Percentiles rank a stretch among this genome's conserved stretches.
phyloP scores from a whole-genome alignment of 2,329 filamentous ascomycete species.

The Diaporthe sp. region DNA sequence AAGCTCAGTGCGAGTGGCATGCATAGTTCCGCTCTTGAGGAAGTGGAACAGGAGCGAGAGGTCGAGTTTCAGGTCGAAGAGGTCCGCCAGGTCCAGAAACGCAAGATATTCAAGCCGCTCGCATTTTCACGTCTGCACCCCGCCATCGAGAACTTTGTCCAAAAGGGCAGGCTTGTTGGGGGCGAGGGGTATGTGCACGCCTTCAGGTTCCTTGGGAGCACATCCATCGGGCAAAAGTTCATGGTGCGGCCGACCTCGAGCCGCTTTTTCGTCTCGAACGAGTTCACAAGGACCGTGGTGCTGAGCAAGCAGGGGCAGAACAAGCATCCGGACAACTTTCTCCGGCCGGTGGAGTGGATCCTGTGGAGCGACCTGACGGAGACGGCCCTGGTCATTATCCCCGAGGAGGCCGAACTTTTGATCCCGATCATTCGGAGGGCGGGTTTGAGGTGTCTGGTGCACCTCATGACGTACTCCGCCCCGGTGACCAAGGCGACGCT shows the following conservation, averaged over 20 bases:
- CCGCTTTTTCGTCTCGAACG: conserved; percentile 50
- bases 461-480: conserved; percentile 68
- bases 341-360: conserved; percentile 69
- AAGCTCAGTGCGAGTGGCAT: conserved; percentile 50
- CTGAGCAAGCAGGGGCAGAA: conserved; percentile 39
- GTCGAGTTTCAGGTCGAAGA: conserved; percentile 68
- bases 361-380: conserved; percentile 61
- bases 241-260: conserved; percentile 37
- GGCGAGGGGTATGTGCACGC: conserved; percentile 51
- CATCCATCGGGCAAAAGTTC: conserved; percentile 48
- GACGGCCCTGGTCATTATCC: conserved; percentile 66
- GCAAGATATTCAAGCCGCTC: conserved; percentile 50
- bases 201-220: conserved; percentile 52
- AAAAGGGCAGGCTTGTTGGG: conserved; percentile 53
- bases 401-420: conserved; percentile 70
- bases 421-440: conserved; percentile 54
- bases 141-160: conserved; percentile 57
- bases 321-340: conserved; percentile 45
- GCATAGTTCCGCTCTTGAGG: conserved; percentile 64
- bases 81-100: conserved; percentile 64
- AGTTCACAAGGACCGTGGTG: conserved; percentile 61
- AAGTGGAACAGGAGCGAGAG: conserved; percentile 70
- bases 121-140: conserved; percentile 57
- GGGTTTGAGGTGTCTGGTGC: conserved; percentile 41
- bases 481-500: conserved; percentile 69